phyloP scores from a whole-genome alignment of 2,329 filamentous ascomycete genomes.

The Exophiala lecanii-corni region DNA sequence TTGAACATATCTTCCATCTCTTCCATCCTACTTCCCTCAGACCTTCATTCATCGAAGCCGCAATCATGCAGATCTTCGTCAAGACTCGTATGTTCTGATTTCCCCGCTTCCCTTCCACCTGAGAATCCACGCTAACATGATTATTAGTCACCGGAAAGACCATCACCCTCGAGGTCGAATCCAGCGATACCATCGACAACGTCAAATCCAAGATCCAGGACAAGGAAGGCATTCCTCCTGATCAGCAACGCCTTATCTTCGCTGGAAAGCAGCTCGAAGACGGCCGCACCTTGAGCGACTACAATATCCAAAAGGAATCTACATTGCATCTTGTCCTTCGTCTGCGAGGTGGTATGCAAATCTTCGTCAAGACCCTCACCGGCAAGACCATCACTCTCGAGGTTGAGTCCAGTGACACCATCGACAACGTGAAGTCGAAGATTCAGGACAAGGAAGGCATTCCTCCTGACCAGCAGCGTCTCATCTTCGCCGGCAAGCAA shows the following conservation, averaged over 20 bases:
- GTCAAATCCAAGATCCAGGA: conserved; percentile 58
- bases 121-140: conserved; percentile 31
- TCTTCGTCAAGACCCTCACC: conserved; percentile 56
- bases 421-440: conserved; percentile 95
- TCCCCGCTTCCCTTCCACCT: conserved; percentile 28
- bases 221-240: conserved; percentile 56
- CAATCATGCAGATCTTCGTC: conserved; percentile 93
- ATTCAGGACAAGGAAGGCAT: conserved; percentile 98
- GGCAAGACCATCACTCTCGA: conserved; percentile 64
- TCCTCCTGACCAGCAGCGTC: conserved; percentile 88
- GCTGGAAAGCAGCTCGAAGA: conserved; percentile 57
- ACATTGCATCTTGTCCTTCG: conserved; percentile 72
- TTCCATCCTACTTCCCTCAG: conserved; percentile 1
- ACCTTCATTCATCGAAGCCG: conserved; percentile 29
- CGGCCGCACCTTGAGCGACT: conserved; percentile 51
- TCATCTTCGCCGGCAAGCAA: conserved; percentile 96
- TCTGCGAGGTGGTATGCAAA: conserved; percentile 54
- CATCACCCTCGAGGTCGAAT: conserved; percentile 49
- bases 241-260: conserved; percentile 56
- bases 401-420: conserved; percentile 73
- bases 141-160: conserved; percentile 57
- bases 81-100: conserved; percentile 85
- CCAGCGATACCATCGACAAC: conserved; percentile 48
- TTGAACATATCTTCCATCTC: conserved; percentile 7
- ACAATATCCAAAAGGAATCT: conserved; percentile 57